Evolutionary conservation across 2,329 filamentous ascomycete genomes (phyloP).

Genomic region (Aaosphaeria pasadenensis): DNA sequence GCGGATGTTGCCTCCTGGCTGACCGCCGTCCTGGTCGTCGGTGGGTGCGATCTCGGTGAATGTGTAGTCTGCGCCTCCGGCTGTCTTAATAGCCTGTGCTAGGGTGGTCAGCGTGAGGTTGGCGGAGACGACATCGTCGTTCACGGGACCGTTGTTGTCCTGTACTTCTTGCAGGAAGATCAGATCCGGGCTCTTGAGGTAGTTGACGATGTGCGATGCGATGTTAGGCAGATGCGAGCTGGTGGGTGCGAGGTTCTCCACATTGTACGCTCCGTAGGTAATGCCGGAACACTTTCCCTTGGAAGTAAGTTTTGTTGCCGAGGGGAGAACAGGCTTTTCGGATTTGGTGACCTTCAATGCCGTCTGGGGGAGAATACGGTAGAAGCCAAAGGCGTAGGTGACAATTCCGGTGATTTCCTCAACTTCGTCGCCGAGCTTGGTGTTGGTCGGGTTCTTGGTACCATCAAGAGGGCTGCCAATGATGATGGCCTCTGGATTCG

Average conservation of each 20-base stretch:
- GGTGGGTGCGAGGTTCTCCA: slow-evolving; percentile 63
- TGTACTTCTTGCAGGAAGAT: slow-evolving; percentile 71
- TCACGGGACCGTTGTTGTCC: slow-evolving; percentile 60
- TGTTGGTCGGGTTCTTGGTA: slow-evolving; percentile 56
- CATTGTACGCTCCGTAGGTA: slow-evolving; percentile 66
- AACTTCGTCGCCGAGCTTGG: slow-evolving; percentile 63
- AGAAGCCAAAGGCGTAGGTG: slow-evolving; percentile 65
- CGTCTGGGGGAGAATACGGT: slow-evolving; percentile 64
- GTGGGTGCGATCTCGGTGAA: slow-evolving; percentile 60
- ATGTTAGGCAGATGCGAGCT: slow-evolving; percentile 56
- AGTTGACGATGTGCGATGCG: slow-evolving; percentile 63
- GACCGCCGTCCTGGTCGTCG: slow-evolving; percentile 62
- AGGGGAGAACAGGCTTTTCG: slow-evolving; percentile 46
- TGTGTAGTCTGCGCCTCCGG: slow-evolving; percentile 53
- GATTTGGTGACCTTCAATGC: slow-evolving; percentile 49
- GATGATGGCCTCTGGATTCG: slow-evolving; percentile 67
- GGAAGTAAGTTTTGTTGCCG: slow-evolving; percentile 53
- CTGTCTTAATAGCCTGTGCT: slow-evolving; percentile 48
- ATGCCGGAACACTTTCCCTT: slow-evolving; percentile 58
- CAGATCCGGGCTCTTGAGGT: slow-evolving; percentile 61
- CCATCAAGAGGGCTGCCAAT: slow-evolving; percentile 66
- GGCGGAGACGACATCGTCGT: slow-evolving; percentile 58
- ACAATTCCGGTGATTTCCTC: slow-evolving; percentile 68
- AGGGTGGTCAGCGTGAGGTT: slow-evolving; percentile 60
- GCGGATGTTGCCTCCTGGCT: slow-evolving; percentile 70